Evolutionary conservation across 352 stramenopile species (phyloP), one percentile per base, ranked within the genome.

Genomic region (Globisporangium viniferum): DNA sequence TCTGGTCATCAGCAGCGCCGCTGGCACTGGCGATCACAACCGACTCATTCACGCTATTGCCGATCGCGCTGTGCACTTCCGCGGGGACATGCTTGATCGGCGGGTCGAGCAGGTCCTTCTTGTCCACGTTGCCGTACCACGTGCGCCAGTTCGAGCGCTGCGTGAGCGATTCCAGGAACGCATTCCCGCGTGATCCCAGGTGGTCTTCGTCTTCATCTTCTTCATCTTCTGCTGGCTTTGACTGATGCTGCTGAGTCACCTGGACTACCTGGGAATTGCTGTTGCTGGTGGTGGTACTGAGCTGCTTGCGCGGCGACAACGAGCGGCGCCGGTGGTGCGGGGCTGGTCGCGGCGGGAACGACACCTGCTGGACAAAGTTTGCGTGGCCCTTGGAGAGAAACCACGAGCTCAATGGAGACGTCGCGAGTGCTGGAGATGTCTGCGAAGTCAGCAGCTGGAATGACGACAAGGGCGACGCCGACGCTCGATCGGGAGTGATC

Each of bases 61-160:
- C 63, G 4, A 72, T 57, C 36, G 78, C 60, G 0, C 18, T 33
- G 14, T 60, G 75, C 18, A 88, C 22, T 1, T 72, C 70, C 1
- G 64, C 70, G 14, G 79, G 73, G 10, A 83, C 24, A 36, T 70
- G 49, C 12, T 68, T 39, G 3, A 90, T 68, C 9, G 81, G 78
- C n/a, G 82, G 80, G 51, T 92, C 84, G 31, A 92, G 58, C 9
- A 89, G 59, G 59, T 82, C 70, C 46, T 73, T 51, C 12, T 74
- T 39, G 31, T 88, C 73, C 27, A 81, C 67, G 7, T 71, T 74
- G 22, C 70, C 76, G 69, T 86, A 92, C 82, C 82, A 90, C n/a
- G 80, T 78, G 31, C 84, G 75, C 82, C 82, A 92, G 15, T 71
- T 73, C 3, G 80, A 80, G 14, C 81, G 73, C 24, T 70, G 64